Conservation (phyloP, 1,284 basidiomycete species). For the Fomitopsis palustris region DNA sequence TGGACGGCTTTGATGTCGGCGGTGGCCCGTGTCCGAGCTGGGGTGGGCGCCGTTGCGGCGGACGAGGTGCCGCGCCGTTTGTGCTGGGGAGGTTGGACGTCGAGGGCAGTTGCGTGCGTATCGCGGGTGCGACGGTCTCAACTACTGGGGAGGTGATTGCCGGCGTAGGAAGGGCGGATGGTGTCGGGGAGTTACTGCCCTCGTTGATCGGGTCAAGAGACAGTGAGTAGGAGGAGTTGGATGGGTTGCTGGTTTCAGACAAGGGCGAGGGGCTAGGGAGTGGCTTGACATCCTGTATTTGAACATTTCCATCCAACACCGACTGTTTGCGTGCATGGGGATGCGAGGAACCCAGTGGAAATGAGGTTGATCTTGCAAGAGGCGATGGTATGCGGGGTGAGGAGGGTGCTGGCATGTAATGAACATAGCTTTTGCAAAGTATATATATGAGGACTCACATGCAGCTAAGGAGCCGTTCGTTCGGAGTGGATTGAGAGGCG, state of each 20-base stretch:
- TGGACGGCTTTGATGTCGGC: slow-evolving; percentile 13
- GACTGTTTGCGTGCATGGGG: slow-evolving; percentile 78
- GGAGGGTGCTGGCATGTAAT: slow-evolving; percentile 16
- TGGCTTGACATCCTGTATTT: slow-evolving; percentile 32
- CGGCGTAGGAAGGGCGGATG: slow-evolving; percentile 24
- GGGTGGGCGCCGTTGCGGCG: slow-evolving; percentile 26
- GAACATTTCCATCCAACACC: slow-evolving; percentile 51
- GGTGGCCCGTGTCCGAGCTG: slow-evolving; percentile 45
- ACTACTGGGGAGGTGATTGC: slow-evolving; percentile 22
- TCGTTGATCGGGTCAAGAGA: slow-evolving; percentile 71
- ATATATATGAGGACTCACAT: slow-evolving; percentile 1
- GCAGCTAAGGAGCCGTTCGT: slow-evolving; percentile 8
- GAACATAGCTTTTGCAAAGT: not conserved
- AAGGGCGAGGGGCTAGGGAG: slow-evolving; percentile 34
- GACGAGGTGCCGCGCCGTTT: slow-evolving; percentile 9
- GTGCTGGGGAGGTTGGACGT: not conserved
- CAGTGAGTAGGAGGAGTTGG: slow-evolving; percentile 59
- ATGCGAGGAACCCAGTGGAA: slow-evolving; percentile 56
- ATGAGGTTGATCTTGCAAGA: slow-evolving; percentile 46
- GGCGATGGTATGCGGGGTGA: slow-evolving; percentile 39
- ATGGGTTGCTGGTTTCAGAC: slow-evolving; percentile 41
- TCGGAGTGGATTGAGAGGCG: slow-evolving; percentile 13
- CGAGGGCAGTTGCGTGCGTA: slow-evolving; percentile 17
- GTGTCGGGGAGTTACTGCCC: slow-evolving; percentile 22
- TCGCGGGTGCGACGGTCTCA: slow-evolving; percentile 11